Conservation (phyloP, 140 eudicot species). For the Flaveria floridana region DNA sequence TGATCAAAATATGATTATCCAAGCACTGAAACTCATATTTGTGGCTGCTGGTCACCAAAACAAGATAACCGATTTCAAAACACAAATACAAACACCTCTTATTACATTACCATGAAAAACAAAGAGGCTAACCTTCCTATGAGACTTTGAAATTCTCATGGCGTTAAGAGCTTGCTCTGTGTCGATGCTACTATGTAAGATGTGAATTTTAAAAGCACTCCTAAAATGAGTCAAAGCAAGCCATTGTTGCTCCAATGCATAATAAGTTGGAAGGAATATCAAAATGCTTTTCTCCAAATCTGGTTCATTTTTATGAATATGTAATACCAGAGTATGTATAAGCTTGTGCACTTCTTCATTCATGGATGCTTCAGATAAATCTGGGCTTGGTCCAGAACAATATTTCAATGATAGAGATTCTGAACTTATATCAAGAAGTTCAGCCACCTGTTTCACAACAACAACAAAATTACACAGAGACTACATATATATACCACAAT, state of each 20-base stretch:
- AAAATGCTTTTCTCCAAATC: conserved; percentile 91
- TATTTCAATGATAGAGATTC: conserved; percentile 49
- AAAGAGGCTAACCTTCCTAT: conserved; percentile 62
- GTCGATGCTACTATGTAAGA: conserved; percentile 88
- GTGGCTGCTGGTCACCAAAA: background rate
- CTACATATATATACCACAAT: background rate
- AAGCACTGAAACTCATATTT: background rate
- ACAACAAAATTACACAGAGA: conserved; percentile 7
- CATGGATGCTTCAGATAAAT: conserved; percentile 50
- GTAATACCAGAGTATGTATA: conserved; percentile 71
- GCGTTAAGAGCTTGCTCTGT: conserved; percentile 87
- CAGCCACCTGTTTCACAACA: conserved; percentile 48
- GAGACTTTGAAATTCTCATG: conserved; percentile 77
- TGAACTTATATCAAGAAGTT: conserved; percentile 61
- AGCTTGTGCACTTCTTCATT: conserved; percentile 65
- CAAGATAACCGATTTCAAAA: background rate
- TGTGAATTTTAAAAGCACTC: conserved; percentile 66
- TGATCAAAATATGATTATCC: background rate
- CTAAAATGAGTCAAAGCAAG: conserved; percentile 51
- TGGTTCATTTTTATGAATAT: conserved; percentile 78
- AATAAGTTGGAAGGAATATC: conserved; percentile 89
- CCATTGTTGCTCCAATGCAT: conserved; percentile 89
- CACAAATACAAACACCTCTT: background rate
- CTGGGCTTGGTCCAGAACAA: conserved; percentile 71
- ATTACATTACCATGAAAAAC: conserved; percentile 10